Conservation (phyloP, 441 rosid genomes). For the Populus trichocarpa region DNA sequence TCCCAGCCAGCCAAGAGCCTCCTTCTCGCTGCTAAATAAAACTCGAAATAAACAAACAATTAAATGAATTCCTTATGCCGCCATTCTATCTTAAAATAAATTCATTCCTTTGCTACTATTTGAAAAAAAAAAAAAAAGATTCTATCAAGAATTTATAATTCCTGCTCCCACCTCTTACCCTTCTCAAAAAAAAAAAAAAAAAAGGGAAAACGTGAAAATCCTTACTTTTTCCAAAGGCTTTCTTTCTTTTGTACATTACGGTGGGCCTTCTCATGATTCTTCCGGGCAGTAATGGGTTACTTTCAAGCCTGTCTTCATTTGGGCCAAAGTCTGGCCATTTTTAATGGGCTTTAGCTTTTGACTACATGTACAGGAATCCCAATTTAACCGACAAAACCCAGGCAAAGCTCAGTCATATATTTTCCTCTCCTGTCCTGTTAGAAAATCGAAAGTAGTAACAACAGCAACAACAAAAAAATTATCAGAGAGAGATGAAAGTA, state of each 20-base stretch:
- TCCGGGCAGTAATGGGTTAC: neutral
- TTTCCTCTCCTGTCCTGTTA: neutral
- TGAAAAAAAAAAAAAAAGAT: too few species aligned
- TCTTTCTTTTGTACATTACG: neutral
- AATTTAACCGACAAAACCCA: neutral
- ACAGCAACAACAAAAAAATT: neutral
- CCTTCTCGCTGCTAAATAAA: neutral
- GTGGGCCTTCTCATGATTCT: neutral
- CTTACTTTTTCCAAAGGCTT: neutral
- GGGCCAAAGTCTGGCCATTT: neutral
- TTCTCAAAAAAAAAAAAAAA: too few species aligned
- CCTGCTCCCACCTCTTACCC: neutral
- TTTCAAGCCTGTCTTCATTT: neutral
- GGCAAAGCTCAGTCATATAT: neutral
- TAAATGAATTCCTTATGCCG: neutral
- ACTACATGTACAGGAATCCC: neutral
- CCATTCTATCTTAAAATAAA: neutral
- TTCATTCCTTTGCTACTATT: neutral
- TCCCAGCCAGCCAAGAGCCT: neutral
- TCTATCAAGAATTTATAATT: neutral
- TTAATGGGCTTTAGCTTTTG: neutral
- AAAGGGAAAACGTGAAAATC: neutral
- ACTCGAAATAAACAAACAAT: neutral
- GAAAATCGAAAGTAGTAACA: neutral
- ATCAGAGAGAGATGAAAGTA: neutral